phyloP scores from a whole-genome alignment of 1,284 basidiomycete genomes.

The Puccinia horiana region DNA sequence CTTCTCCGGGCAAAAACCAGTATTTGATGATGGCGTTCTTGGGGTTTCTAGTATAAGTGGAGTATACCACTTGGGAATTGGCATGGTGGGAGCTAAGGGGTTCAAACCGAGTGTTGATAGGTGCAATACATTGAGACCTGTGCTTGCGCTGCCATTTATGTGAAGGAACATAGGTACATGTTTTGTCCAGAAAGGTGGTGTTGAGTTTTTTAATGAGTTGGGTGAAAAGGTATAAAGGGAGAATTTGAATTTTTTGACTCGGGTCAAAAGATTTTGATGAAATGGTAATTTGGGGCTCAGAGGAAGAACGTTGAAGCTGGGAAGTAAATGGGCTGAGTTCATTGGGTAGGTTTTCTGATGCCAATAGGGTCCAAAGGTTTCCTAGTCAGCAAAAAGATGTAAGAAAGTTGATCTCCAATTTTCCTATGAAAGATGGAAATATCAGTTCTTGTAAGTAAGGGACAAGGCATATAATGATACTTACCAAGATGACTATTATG shows the following conservation, averaged over 20 bases:
- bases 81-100: not conserved
- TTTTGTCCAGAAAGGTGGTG: not conserved
- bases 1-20: not conserved
- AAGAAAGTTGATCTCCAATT: too few species aligned
- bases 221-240: not conserved
- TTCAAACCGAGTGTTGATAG: not conserved
- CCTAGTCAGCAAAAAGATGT: too few species aligned
- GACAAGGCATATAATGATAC: not conserved
- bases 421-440: not conserved
- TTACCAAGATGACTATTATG: slow-evolving; percentile 31
- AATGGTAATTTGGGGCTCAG: too few species aligned
- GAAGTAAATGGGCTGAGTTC: too few species aligned
- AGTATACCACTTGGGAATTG: not conserved
- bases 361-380: too few species aligned
- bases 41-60: not conserved
- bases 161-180: not conserved
- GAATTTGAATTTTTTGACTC: not conserved
- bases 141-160: not conserved
- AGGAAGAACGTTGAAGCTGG: too few species aligned
- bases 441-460: not conserved
- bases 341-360: too few species aligned
- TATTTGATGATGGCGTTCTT: not conserved
- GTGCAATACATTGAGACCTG: not conserved
- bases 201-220: not conserved
- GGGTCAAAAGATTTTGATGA: too few species aligned